Base-by-base conservation (phyloP, 257 asterid species). In the Paulownia fortunei region DNA sequence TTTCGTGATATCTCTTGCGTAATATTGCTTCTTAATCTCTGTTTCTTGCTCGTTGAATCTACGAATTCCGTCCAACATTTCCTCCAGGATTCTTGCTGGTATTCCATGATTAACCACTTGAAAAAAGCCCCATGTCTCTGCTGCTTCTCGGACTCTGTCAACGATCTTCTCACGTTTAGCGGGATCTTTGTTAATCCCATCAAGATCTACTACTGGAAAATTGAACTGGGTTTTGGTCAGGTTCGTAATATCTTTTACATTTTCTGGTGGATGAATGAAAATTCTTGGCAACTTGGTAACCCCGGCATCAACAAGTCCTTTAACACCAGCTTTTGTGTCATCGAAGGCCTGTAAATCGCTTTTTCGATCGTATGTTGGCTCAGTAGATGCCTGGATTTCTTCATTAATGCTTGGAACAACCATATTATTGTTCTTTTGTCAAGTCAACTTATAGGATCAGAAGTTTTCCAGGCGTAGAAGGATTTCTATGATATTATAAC, bases 281-380 rank as follows among this genome's bases (percentile, higher is more conserved):
- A 86, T 73, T 63, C 47, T 10, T 3, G 90, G 87, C 12, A 86
- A 6, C 26, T 74, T 82, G n/a, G 51, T 66, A 15, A 84, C 32
- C 9, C 84, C 85, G 65, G 84, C 79, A 41, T 86, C 88, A 4
- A 77, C 78, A 0, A 82, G 82, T 0, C 84, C 88, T 37, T 86
- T 86, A 0, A 83, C 89, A 3, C 87, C 89, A 5, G 77, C 69
- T 81, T 77, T 77, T 36, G 86, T 82, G 37, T 76, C 87, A 18
- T 84, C 90, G 32, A 86, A 86, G 23, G 75, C 83, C 36, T 79
- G 63, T 15, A 79, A 41, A 15, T 84, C 86, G 39, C 8, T 74
- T 47, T 23, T 69, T 8, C 86, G 69, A 52, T 78, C 80, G 76
- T 81, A 69, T n/a, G 16, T 51, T 49, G 78, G 34, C 12, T 71